phyloP scores from a whole-genome alignment of 768 basidiomycete species.

The Boletus sensibilis region DNA sequence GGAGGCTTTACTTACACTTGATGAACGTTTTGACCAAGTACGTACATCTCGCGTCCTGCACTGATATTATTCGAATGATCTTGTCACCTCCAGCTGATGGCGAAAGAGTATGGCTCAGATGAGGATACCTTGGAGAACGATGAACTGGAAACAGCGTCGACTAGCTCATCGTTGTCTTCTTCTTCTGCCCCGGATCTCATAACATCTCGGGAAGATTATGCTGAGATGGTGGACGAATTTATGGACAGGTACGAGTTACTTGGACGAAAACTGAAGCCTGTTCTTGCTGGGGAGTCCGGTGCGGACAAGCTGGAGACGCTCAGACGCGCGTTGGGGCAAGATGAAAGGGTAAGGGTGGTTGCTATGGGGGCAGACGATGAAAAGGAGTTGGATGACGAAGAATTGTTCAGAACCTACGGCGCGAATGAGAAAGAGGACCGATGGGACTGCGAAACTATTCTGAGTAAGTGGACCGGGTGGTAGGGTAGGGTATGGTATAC shows the following conservation, averaged over 20 bases:
- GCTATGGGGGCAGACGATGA: slow-evolving; percentile 47
- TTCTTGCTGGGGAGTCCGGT: slow-evolving; percentile 69
- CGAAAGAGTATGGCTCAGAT: slow-evolving; percentile 70
- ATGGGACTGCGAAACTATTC: slow-evolving; percentile 97
- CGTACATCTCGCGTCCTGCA: slow-evolving; percentile 17
- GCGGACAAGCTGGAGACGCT: slow-evolving; percentile 79
- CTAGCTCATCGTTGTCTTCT: slow-evolving; percentile 41
- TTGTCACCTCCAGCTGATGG: slow-evolving; percentile 53
- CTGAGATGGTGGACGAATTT: slow-evolving; percentile 90
- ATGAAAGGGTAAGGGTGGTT: slow-evolving; percentile 51
- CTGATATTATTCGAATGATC: not conserved
- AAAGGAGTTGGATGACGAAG: slow-evolving; percentile 43
- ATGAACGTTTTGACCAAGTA: slow-evolving; percentile 94
- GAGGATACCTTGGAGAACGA: slow-evolving; percentile 52
- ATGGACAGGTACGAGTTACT: slow-evolving; percentile 87
- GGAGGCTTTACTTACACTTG: slow-evolving; percentile 81
- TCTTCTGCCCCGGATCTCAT: slow-evolving; percentile 72
- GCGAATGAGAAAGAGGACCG: slow-evolving; percentile 58
- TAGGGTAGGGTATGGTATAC: not conserved
- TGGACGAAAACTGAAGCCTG: slow-evolving; percentile 80
- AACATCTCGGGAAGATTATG: slow-evolving; percentile 85
- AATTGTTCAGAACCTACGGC: slow-evolving; percentile 40
- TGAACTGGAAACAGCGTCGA: slow-evolving; percentile 43
- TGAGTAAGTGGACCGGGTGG: slow-evolving; percentile 56
- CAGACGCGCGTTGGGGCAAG: slow-evolving; percentile 73